Evolutionary conservation across 768 basidiomycete species (phyloP).

Genomic region (Collybia nuda): DNA sequence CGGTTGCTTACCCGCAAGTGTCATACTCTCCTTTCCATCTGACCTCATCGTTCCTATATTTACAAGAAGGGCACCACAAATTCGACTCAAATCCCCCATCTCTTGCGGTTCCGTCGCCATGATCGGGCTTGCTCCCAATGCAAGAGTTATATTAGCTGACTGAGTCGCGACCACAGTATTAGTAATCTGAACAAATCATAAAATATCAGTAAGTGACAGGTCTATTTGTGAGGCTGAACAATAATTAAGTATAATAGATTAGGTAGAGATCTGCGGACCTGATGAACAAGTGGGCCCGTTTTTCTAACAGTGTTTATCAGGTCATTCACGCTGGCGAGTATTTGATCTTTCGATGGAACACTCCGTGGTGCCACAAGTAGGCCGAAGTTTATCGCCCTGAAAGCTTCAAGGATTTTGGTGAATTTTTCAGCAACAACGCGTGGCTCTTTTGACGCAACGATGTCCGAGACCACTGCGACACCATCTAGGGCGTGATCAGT

Average conservation of each 20-base stretch:
- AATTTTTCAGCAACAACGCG: conserved; percentile 46
- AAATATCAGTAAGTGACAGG: neutral
- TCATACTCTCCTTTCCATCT: conserved; percentile 69
- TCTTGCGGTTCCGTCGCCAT: conserved; percentile 88
- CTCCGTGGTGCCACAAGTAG: neutral
- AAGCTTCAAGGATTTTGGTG: conserved; percentile 39
- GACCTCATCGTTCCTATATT: conserved; percentile 81
- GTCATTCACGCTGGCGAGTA: conserved; percentile 43
- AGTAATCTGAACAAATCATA: conserved; percentile 62
- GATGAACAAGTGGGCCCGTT: conserved; percentile 75
- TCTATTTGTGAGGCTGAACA: neutral
- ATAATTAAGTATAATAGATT: neutral
- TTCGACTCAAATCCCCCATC: conserved; percentile 72
- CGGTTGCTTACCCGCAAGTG: conserved; percentile 56
- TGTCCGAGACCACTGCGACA: conserved; percentile 87
- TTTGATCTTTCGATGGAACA: conserved; percentile 16
- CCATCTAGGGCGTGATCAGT: conserved; percentile 68
- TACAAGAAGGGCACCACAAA: conserved; percentile 70
- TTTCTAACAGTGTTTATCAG: conserved; percentile 54
- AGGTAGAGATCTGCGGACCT: conserved; percentile 39
- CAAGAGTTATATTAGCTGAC: conserved; percentile 87
- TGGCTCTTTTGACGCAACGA: conserved; percentile 67
- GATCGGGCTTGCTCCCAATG: conserved; percentile 87
- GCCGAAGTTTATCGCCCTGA: conserved; percentile 25
- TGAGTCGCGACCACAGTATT: conserved; percentile 88